A percentile compares a stretch with the other conserved stretches of the same genome.
Evolutionary conservation across 129 eudicot species (phyloP).

Genomic region (Mikania micrantha): DNA sequence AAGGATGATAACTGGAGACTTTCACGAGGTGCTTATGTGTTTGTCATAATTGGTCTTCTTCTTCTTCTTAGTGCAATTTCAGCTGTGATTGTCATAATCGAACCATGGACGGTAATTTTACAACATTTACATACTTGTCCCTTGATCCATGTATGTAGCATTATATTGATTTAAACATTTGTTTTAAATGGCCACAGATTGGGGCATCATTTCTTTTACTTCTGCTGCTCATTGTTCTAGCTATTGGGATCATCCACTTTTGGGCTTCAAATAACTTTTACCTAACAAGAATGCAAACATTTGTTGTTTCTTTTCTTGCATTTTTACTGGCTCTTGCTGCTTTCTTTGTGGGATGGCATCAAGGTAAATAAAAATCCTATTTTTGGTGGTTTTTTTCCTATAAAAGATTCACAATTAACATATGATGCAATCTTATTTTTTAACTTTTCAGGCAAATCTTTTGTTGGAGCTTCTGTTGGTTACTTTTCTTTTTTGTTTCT

Average conservation of each 20-base stretch:
- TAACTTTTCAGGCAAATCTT: constrained; percentile 56
- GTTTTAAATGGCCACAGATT: constrained; percentile 49
- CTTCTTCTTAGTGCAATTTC: constrained; percentile 89
- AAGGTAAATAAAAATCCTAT: constrained; percentile 39
- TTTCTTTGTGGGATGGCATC: constrained; percentile 79
- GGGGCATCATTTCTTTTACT: constrained; percentile 94
- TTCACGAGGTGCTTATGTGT: constrained; percentile 76
- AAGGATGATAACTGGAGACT: constrained; percentile 96
- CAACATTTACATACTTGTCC: background rate
- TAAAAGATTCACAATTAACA: background rate
- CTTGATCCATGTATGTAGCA: background rate
- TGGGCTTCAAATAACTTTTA: constrained; percentile 99
- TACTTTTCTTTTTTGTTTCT: constrained; percentile 95
- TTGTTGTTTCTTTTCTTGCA: constrained; percentile 87
- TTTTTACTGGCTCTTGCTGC: constrained; percentile 92
- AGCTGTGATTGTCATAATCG: constrained; percentile 63
- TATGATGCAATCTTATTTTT: constrained; percentile 10
- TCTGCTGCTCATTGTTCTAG: constrained; percentile 80
- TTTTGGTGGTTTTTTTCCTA: background rate
- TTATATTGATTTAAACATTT: background rate
- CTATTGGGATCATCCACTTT: constrained; percentile 89
- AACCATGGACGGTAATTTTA: constrained; percentile 83
- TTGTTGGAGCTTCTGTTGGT: constrained; percentile 96
- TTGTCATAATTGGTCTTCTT: constrained; percentile 77
- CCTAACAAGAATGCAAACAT: constrained; percentile 82